Conservation (phyloP, 2,329 filamentous ascomycete species). For the Penicillium vulpinum region DNA sequence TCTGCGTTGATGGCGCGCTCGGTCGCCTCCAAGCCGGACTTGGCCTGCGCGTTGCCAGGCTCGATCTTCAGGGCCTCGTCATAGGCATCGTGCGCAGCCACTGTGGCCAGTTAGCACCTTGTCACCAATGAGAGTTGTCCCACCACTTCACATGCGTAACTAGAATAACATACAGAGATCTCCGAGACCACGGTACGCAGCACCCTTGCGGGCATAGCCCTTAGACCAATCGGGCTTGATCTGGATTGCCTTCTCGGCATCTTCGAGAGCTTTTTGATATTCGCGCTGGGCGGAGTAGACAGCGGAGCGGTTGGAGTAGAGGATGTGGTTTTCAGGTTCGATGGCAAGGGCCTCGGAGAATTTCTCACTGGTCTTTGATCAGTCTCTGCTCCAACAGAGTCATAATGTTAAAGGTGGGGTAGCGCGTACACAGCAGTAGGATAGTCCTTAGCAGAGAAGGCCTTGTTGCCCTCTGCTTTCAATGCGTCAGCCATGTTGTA, state of each 20-base stretch:
- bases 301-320: constrained; percentile 95
- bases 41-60: constrained; percentile 86
- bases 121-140: neutral
- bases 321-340: constrained; percentile 88
- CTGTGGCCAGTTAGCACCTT: constrained; percentile 34
- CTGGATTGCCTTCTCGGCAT: constrained; percentile 90
- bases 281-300: constrained; percentile 85
- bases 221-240: constrained; percentile 98
- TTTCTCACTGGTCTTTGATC: constrained; percentile 66
- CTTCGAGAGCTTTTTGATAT: constrained; percentile 78
- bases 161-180: constrained; percentile 63
- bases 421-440: constrained; percentile 83
- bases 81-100: constrained; percentile 85
- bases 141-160: neutral
- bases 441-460: constrained; percentile 97
- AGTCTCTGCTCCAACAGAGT: constrained; percentile 8
- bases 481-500: constrained; percentile 72
- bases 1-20: constrained; percentile 85
- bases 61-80: constrained; percentile 93
- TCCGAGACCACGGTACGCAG: constrained; percentile 82
- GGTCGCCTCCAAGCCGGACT: constrained; percentile 80
- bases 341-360: constrained; percentile 91
- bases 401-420: constrained; percentile 21
- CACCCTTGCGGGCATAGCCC: constrained; percentile 90
- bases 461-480: constrained; percentile 97